Percentiles rank a stretch among this genome's conserved stretches.
phyloP scores from a whole-genome alignment of 1,284 basidiomycete genomes.

The Flammula alnicola region DNA sequence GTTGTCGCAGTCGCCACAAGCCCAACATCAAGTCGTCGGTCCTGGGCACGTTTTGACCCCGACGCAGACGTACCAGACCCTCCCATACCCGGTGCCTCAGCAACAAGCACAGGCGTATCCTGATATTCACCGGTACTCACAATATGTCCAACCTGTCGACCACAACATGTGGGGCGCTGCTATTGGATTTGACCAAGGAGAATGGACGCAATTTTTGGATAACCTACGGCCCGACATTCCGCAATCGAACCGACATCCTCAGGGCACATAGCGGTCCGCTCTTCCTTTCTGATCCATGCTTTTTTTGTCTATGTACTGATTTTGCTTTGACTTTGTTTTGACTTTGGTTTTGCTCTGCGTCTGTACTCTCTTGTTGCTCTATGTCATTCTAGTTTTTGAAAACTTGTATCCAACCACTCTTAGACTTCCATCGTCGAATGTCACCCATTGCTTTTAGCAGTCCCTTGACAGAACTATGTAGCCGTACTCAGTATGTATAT shows the following conservation, averaged over 20 bases:
- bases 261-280: slow-evolving; percentile 27
- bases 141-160: slow-evolving; percentile 50
- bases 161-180: slow-evolving; percentile 65
- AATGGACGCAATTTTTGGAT: slow-evolving; percentile 58
- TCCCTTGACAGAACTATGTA: slow-evolving; percentile 27
- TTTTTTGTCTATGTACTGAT: slow-evolving; percentile 17
- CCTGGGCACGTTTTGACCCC: slow-evolving; percentile 23
- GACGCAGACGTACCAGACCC: slow-evolving; percentile 23
- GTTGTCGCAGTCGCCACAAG: slow-evolving; percentile 38
- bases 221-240: slow-evolving; percentile 42
- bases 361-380: slow-evolving; percentile 6
- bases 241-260: slow-evolving; percentile 35
- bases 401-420: slow-evolving; percentile 25
- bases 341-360: slow-evolving; percentile 6
- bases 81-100: slow-evolving; percentile 22
- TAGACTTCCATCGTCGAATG: slow-evolving; percentile 12
- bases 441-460: slow-evolving; percentile 9
- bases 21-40: slow-evolving; percentile 35
- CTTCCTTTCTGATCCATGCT: slow-evolving; percentile 12
- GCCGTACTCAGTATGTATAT: slow-evolving; percentile 30
- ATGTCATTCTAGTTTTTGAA: slow-evolving; percentile 15
- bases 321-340: slow-evolving; percentile 18
- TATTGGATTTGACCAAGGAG: slow-evolving; percentile 62
- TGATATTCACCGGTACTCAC: slow-evolving; percentile 41
- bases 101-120: slow-evolving; percentile 36